Evolutionary conservation across 2,329 filamentous ascomycete species (phyloP).

Genomic region (Ophiostoma tasmaniense): DNA sequence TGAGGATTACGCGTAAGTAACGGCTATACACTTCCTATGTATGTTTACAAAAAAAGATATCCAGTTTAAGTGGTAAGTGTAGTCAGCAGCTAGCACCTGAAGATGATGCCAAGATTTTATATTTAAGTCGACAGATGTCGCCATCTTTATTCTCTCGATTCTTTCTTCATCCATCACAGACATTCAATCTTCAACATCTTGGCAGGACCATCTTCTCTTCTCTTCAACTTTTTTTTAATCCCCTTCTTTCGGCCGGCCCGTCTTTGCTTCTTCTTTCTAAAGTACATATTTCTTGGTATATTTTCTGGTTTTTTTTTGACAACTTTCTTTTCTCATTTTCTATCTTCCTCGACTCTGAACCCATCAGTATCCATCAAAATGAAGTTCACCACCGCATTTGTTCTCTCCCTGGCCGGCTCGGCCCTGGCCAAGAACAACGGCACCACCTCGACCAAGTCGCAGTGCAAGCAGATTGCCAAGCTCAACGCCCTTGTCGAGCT

Average conservation of each 20-base stretch:
- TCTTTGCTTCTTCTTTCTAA: slow-evolving; percentile 1
- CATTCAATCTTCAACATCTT: background rate
- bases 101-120: background rate
- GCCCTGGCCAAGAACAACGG: slow-evolving; percentile 5
- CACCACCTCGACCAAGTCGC: background rate
- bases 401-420: background rate
- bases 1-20: slow-evolving; percentile 2
- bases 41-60: background rate
- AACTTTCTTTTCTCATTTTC: background rate
- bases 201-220: slow-evolving; percentile 5
- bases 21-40: background rate
- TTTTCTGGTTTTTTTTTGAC: background rate
- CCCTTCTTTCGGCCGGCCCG: slow-evolving; percentile 1
- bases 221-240: background rate
- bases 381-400: slow-evolving; percentile 1
- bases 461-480: slow-evolving; percentile 1
- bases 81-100: background rate
- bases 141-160: background rate
- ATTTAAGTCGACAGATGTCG: background rate
- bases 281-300: slow-evolving; percentile 6
- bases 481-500: background rate
- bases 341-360: background rate
- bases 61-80: background rate
- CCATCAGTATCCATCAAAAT: background rate
- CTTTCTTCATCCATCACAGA: slow-evolving; percentile 1